phyloP scores from a whole-genome alignment of 306 rosid species.

The Quercus mongolica region DNA sequence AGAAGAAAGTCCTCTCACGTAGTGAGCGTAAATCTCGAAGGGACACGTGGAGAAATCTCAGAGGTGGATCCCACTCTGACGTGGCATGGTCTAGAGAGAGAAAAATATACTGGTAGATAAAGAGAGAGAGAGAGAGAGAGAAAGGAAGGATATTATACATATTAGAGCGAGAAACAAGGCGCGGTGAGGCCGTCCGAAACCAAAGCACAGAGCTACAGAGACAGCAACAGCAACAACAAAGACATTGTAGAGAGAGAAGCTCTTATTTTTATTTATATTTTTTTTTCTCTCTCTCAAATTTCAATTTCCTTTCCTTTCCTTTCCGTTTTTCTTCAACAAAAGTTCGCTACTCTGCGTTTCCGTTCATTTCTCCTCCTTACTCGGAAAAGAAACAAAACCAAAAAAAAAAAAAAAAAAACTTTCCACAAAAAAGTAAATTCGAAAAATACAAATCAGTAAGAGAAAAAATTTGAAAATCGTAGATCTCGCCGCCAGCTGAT shows the following conservation, averaged over 20 bases:
- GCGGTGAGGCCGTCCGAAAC: constrained; percentile 56
- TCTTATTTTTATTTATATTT: background rate
- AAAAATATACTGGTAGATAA: background rate
- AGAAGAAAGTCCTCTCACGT: constrained; percentile 55
- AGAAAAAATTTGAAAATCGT: constrained; percentile 24
- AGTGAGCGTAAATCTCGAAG: constrained; percentile 35
- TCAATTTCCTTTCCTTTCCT: background rate
- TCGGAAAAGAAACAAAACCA: background rate
- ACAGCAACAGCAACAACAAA: background rate
- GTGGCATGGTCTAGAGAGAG: constrained; percentile 37
- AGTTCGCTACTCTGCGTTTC: constrained; percentile 33
- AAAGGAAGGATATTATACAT: constrained; percentile 11
- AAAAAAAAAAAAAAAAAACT: background rate
- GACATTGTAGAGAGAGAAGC: constrained; percentile 8
- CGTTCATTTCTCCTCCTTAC: constrained; percentile 27
- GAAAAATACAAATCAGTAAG: constrained; percentile 22
- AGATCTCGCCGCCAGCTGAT: constrained; percentile 54
- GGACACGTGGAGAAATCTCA: constrained; percentile 55
- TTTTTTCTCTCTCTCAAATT: background rate
- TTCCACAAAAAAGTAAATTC: background rate
- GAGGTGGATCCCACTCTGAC: constrained; percentile 72
- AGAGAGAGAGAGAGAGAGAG: background rate
- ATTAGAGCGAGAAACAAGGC: constrained; percentile 45
- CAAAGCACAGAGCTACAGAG: background rate
- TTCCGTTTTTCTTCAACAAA: constrained; percentile 27